Base-by-base conservation (phyloP, 805 yeast species). In the Monosporozyma servazzii region DNA sequence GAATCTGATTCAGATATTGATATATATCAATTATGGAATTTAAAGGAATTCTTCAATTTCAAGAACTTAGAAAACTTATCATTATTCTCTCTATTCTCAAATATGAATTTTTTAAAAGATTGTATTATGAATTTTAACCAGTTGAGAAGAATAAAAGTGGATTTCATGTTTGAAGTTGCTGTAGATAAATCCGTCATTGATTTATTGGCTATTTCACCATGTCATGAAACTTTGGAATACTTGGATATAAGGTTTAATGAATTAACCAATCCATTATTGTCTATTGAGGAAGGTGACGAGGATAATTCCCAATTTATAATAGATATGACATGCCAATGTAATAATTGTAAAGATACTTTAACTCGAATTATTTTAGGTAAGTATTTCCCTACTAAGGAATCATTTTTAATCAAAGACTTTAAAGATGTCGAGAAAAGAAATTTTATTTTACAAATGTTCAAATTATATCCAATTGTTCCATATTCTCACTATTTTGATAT, bases 401-500 rank as follows among this genome's bases (percentile, higher is more conserved):
- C 68, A 9, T 60, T 55, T 48, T 47, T 46, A 2, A 55, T 68
- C 5, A 54, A 52, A 25, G 53, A 56, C 43, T 50, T 56, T 11
- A 53, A 55, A 7, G 62, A 63, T 39, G 57, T 62, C 15, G 63
- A 62, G 11, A 43, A 59, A 2, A 58, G 68, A 23, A 64, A 66
- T 49, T 67, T 65, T 41, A 55, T 62, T 30, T 51, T 61, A 11
- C 69, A 65, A 20, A 59, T 71, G 47, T 60, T 65, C 25, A 56
- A 60, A 30, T 53, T 68, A 1, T 62, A 58, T 51, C 60, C 67
- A 25, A 64, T 72, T 1, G 55, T 66, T 18, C 75, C 75, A 5
- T 67, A 72, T 51, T 63, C 72, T 4, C 67, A 64, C 43, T 64
- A 68, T 15, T 58, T 70, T 44, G 74, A 68, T 42, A 54, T 50